Conservation (phyloP, 768 basidiomycete species). For the Trametes cinnabarina region DNA sequence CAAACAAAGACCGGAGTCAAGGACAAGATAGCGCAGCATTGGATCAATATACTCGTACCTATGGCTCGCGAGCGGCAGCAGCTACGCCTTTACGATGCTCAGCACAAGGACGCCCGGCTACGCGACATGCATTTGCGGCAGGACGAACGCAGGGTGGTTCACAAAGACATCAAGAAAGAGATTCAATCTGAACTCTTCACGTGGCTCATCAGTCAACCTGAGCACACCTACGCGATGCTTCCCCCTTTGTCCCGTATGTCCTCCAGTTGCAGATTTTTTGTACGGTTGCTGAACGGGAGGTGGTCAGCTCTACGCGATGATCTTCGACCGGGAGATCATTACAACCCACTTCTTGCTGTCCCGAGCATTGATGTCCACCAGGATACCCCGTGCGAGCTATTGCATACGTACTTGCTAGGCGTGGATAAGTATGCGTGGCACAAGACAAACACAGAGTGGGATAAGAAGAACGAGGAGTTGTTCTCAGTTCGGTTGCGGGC, state of each 20-base stretch:
- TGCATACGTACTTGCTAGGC: slow-evolving; percentile 45
- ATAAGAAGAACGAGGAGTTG: slow-evolving; percentile 22
- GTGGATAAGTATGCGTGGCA: slow-evolving; percentile 45
- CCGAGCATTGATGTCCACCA: slow-evolving; percentile 23
- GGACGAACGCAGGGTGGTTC: not conserved
- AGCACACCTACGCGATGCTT: not conserved
- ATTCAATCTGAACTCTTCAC: not conserved
- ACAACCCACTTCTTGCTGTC: slow-evolving; percentile 1
- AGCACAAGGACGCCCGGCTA: not conserved
- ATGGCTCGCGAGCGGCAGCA: not conserved
- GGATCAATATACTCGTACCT: slow-evolving; percentile 35
- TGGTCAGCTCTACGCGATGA: not conserved
- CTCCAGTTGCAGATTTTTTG: no score
- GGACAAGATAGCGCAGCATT: slow-evolving; percentile 38
- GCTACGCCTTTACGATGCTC: not conserved
- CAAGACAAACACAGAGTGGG: slow-evolving; percentile 33
- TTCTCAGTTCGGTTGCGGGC: slow-evolving; percentile 34
- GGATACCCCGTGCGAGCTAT: slow-evolving; percentile 39
- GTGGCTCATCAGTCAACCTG: not conserved
- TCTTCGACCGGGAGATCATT: slow-evolving; percentile 6
- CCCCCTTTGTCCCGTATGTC: not conserved
- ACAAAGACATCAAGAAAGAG: slow-evolving; percentile 17
- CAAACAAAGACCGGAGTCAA: slow-evolving; percentile 40
- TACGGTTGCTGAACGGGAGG: no score
- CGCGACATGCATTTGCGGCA: not conserved